Evolutionary conservation across 306 rosid species (phyloP).

Genomic region (Cicer judaicum): DNA sequence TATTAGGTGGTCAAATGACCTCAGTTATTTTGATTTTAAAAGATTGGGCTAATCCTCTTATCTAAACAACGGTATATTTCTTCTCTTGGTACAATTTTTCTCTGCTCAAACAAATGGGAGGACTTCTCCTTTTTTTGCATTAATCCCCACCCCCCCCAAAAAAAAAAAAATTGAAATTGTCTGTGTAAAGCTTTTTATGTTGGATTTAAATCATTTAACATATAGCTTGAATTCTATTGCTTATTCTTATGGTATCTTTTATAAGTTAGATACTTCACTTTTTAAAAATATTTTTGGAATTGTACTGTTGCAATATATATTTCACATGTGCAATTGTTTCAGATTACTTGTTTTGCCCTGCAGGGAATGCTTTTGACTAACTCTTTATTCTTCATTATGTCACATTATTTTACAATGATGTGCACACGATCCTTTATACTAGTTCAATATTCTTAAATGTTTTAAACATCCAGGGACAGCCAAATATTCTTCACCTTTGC

Average conservation of each 20-base stretch:
- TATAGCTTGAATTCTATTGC: not conserved
- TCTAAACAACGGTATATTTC: too few species aligned
- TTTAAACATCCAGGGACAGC: constrained; percentile 54
- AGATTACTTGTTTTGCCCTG: not conserved
- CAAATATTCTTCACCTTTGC: constrained; percentile 12
- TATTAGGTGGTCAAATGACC: too few species aligned
- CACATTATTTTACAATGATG: constrained; percentile 21
- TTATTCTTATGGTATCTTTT: not conserved
- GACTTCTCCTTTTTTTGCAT: too few species aligned
- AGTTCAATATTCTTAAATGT: constrained; percentile 24
- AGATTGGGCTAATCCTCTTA: too few species aligned
- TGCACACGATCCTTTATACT: constrained; percentile 8
- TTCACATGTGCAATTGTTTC: constrained; percentile 16
- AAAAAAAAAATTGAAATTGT: too few species aligned
- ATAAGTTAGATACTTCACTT: not conserved
- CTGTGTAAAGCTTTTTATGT: too few species aligned
- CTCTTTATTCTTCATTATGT: not conserved
- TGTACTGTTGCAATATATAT: not conserved
- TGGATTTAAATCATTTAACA: too few species aligned
- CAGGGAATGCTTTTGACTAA: not conserved
- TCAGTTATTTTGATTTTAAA: too few species aligned
- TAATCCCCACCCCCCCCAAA: too few species aligned
- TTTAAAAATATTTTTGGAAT: not conserved
- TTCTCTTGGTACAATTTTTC: too few species aligned
- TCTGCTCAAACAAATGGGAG: too few species aligned